Percentiles rank a stretch among this genome's conserved stretches.
Evolutionary conservation across 805 yeast species (phyloP).

Genomic region (Lipomyces orientalis): DNA sequence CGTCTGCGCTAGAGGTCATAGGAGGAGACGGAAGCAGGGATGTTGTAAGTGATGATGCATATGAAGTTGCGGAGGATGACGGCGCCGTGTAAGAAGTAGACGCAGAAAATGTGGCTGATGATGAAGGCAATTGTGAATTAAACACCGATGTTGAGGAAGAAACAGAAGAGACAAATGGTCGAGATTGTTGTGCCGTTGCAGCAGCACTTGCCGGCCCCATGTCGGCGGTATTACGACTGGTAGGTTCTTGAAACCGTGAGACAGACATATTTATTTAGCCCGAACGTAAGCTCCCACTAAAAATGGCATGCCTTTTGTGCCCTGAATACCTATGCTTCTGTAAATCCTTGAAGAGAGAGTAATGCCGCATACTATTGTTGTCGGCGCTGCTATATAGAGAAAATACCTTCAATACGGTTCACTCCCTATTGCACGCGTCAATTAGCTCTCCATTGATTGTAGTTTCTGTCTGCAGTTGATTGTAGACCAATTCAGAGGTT

Average conservation of each 20-base stretch:
- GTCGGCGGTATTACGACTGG: not conserved
- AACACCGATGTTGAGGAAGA: not conserved
- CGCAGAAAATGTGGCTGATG: conserved; percentile 14
- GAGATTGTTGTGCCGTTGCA: not conserved
- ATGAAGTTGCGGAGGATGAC: not conserved
- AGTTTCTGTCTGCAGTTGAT: not conserved
- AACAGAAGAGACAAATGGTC: not conserved
- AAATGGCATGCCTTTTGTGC: not conserved
- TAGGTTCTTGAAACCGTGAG: not conserved
- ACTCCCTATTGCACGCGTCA: not conserved
- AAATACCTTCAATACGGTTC: not conserved
- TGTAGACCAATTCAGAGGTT: not conserved
- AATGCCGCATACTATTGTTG: not conserved
- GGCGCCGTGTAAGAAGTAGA: not conserved
- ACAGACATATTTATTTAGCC: not conserved
- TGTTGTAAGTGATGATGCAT: not conserved
- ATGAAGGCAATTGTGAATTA: conserved; percentile 18
- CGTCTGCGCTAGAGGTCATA: not conserved
- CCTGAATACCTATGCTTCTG: not conserved
- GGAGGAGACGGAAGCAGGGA: not conserved
- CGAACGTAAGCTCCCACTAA: not conserved
- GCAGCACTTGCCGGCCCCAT: not conserved
- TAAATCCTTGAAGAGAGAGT: not conserved
- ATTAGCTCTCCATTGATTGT: not conserved
- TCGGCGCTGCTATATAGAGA: not conserved